Evolutionary conservation across 2,329 filamentous ascomycete genomes (phyloP).

Genomic region (Alternaria ethzedia): DNA sequence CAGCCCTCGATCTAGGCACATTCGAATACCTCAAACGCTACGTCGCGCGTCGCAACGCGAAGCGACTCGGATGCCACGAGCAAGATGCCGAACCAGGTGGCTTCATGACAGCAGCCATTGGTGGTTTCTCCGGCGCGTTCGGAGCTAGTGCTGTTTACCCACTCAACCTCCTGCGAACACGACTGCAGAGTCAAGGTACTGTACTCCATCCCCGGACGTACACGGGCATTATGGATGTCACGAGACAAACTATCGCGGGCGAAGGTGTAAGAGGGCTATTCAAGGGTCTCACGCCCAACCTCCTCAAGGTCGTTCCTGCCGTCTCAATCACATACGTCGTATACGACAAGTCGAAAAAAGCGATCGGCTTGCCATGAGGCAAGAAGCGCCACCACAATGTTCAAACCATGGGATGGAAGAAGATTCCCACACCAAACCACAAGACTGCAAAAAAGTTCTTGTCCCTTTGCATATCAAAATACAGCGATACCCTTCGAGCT

Average conservation of each 20-base stretch:
- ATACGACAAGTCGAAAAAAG: conserved; percentile 51
- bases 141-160: conserved; percentile 95
- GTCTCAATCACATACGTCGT: conserved; percentile 74
- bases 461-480: conserved; percentile 4
- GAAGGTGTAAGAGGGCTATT: conserved; percentile 89
- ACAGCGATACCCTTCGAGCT: conserved; percentile 9
- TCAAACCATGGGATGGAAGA: neutral
- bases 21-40: conserved; percentile 89
- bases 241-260: conserved; percentile 77
- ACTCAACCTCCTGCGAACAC: conserved; percentile 88
- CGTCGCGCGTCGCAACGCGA: conserved; percentile 74
- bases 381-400: too few relatives aligned
- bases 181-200: conserved; percentile 93
- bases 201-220: conserved; percentile 90
- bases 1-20: conserved; percentile 92
- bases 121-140: conserved; percentile 87
- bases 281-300: conserved; percentile 92
- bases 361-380: conserved; percentile 39
- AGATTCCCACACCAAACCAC: neutral
- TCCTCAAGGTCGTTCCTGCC: conserved; percentile 94
- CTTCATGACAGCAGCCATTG: conserved; percentile 84
- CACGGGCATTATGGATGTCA: conserved; percentile 88
- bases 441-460: neutral
- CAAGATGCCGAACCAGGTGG: conserved; percentile 79
- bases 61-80: conserved; percentile 74